phyloP scores from a whole-genome alignment of 768 basidiomycete species.

The Rubroboletus pulcherrimus region DNA sequence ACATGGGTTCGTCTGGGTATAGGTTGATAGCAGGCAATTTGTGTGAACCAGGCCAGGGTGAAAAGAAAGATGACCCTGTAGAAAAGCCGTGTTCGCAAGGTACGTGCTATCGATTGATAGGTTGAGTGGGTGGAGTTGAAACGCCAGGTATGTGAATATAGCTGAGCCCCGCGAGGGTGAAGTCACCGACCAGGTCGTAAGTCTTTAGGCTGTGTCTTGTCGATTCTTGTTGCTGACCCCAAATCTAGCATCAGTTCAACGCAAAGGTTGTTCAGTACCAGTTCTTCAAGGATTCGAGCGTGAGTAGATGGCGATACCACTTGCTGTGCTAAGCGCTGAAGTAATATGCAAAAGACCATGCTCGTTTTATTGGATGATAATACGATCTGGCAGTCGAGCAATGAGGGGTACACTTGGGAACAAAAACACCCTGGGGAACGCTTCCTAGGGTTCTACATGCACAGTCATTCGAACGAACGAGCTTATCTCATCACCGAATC shows the following conservation, averaged over 20 bases:
- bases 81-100: slow-evolving; percentile 79
- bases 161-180: slow-evolving; percentile 81
- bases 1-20: slow-evolving; percentile 88
- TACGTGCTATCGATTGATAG: slow-evolving; percentile 22
- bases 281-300: slow-evolving; percentile 81
- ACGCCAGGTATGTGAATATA: slow-evolving; percentile 21
- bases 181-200: slow-evolving; percentile 69
- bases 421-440: slow-evolving; percentile 55
- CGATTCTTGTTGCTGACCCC: slow-evolving; percentile 5
- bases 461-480: slow-evolving; percentile 71
- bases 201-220: slow-evolving; percentile 18
- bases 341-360: slow-evolving; percentile 52
- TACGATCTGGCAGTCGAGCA: slow-evolving; percentile 89
- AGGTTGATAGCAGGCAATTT: slow-evolving; percentile 91
- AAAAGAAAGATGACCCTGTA: slow-evolving; percentile 63
- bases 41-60: slow-evolving; percentile 58
- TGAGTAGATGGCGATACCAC: slow-evolving; percentile 27
- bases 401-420: slow-evolving; percentile 92
- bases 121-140: neutral
- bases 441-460: slow-evolving; percentile 86
- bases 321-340: neutral
- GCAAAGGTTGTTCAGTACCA: slow-evolving; percentile 65
- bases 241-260: slow-evolving; percentile 61
- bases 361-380: slow-evolving; percentile 76
- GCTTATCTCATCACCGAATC: slow-evolving; percentile 85